Evolutionary conservation across 352 stramenopile genomes (phyloP), one percentile per base, ranked within the genome.

Genomic region (Pythium pectinolyticum): DNA sequence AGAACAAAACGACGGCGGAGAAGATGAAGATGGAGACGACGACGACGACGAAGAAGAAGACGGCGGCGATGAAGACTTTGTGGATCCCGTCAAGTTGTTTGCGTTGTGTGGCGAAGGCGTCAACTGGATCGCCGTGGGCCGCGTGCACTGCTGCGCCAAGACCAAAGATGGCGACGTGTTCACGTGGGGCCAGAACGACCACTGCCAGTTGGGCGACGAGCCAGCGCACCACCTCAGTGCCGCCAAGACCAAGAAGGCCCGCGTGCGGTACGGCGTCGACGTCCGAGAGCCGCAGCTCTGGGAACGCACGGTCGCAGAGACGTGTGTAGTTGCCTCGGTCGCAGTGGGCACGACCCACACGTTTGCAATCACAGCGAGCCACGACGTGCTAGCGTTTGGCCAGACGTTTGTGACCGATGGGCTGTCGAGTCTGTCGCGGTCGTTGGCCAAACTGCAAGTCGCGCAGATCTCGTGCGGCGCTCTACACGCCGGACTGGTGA

Each of bases 81-180:
- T 90, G 11, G 52, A 86, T 17, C 86, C 86, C 10, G 72, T 93
- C 3, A 92, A 92, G 54, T 55, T 94, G 5, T 66, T 75, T 0
- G 52, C 48, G 17, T 66, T 94, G 15, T 90, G 78, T 61, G 82
- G 81, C 0, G 86, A 94, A 63, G 82, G 80, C 15, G 48, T 94
- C 32, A 87, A 74, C 31, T 46, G 74, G 25, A 94, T 94, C 35
- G 84, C 86, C 24, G 86, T 94, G 2, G 86, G 86, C 0, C 70
- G 86, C 31, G 76, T 84, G 7, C 86, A 94, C 64, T 94, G 86
- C 54, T 88, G 74, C 41, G 86, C 82, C 4, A 75, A 68, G 22
- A 92, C 86, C 1, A 92, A 89, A 60, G 83, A 90, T 17, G 84
- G 86, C 34, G 86, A 93, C 51, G 80, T 93, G 3, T 94, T 88